These are phyloP conservation scores for Rhododendron ferrugineum DNA, from an alignment of 148 eudicot genomes.

Conservation along the genomic window DNA sequence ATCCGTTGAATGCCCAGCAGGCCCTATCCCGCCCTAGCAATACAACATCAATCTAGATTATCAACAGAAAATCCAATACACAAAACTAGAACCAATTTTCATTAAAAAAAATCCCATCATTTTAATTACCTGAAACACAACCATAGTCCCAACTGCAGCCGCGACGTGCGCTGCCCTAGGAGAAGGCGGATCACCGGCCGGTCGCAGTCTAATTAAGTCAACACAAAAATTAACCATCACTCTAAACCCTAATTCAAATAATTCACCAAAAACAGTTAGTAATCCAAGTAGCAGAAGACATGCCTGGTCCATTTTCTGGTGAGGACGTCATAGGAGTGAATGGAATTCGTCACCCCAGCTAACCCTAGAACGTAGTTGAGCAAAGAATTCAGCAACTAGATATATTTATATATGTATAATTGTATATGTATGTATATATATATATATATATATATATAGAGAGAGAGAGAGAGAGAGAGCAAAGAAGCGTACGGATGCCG, in stretches of 20 bases:
- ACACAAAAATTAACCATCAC: neutral
- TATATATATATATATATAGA: neutral
- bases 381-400: neutral
- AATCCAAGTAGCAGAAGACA: neutral
- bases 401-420: neutral
- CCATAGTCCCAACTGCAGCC: slow-evolving; percentile 94
- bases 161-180: slow-evolving; percentile 98
- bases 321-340: slow-evolving; percentile 70
- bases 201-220: slow-evolving; percentile 45
- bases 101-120: neutral
- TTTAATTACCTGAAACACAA: slow-evolving; percentile 87
- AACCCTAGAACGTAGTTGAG: slow-evolving; percentile 42
- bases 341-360: slow-evolving; percentile 84
- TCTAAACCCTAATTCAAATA: neutral
- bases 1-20: slow-evolving; percentile 95
- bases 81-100: neutral
- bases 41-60: neutral
- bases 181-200: slow-evolving; percentile 95
- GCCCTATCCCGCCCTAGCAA: slow-evolving; percentile 94
- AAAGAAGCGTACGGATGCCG: slow-evolving; percentile 43
- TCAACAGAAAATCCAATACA: neutral
- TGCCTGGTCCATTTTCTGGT: slow-evolving; percentile 88
- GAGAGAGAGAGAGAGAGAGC: neutral
- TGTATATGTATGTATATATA: neutral
- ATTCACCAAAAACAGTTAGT: neutral